A percentile compares a stretch with the other conserved stretches of the same genome.
Conservation (phyloP, 2,329 filamentous ascomycete species). For the Claviceps sp. region DNA sequence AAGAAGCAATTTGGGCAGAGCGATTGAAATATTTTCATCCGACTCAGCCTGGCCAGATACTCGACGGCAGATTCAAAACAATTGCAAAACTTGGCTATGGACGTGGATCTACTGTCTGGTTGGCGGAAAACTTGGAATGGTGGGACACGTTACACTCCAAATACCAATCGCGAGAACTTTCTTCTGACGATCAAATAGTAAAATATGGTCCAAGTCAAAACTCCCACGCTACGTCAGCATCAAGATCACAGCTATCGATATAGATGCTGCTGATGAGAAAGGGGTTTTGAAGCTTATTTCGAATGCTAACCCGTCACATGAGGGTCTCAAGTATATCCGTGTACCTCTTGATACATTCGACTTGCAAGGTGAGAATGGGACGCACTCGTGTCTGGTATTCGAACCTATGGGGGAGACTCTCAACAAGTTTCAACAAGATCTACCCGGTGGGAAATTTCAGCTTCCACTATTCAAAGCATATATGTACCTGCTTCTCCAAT, state of each 20-base stretch:
- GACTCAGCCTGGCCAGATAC: too few species aligned
- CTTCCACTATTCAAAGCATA: conserved; percentile 9
- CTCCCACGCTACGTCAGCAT: background rate
- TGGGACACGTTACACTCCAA: too few species aligned
- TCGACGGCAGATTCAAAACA: too few species aligned
- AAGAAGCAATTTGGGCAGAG: too few species aligned
- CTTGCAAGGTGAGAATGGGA: conserved; percentile 7
- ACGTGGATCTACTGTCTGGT: too few species aligned
- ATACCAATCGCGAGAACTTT: too few species aligned
- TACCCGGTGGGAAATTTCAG: conserved; percentile 7
- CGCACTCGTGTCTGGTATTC: conserved; percentile 12
- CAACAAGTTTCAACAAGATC: conserved; percentile 6
- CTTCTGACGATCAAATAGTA: too few species aligned
- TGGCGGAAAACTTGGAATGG: too few species aligned
- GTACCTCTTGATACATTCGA: conserved; percentile 8
- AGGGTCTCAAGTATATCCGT: conserved; percentile 6
- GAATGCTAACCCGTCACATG: conserved; percentile 8
- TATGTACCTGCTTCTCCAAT: conserved; percentile 5
- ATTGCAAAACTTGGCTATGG: too few species aligned
- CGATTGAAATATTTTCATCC: too few species aligned
- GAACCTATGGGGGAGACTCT: conserved; percentile 12
- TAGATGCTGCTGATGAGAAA: conserved; percentile 7
- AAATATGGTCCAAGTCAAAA: too few species aligned
- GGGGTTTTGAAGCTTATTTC: conserved; percentile 6
- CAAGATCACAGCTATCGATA: conserved; percentile 5